Base-by-base conservation (phyloP, 441 rosid species). In the Lepidium campestre region DNA sequence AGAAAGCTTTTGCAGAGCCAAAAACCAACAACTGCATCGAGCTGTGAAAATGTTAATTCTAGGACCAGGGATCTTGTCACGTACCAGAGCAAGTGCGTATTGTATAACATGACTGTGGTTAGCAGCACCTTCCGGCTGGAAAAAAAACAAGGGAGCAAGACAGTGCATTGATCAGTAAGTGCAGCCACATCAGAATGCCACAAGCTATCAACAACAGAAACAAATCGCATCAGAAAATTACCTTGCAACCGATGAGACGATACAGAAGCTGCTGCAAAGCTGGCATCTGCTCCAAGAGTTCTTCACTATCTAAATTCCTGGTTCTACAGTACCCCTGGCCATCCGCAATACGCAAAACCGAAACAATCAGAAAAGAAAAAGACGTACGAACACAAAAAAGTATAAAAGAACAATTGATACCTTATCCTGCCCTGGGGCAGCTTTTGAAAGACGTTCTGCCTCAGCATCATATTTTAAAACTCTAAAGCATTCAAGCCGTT, bases 91-190 rank as follows among this genome's bases (percentile, higher is more conserved):
- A 77, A 94, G 80, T 52, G 99, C 97, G 79, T 88, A 94, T 73
- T 94, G 99, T 76, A 91, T 90, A 29, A 94, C 86, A 68, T 86
- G 86, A 73, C 90, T 91, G 73, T 81, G 82, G 57, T 82, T 86
- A 50, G 96, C 97, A 50, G 94, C 97, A 47, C 99, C 98, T 83
- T 94, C 99, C 13, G 98, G 98, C 99, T 94, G 97, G 34, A 29
- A 29, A 50, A 76, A 75, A 39, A 72, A 20, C 49, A 71, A 62
- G 52, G 7, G 15, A 19, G 22, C 6, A 70, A 34, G 41, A 27
- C 17, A 32, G 42, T 52, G 53, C 59, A 23, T 15, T 39, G 57
- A 56, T 73, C 55, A 48, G 50, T 1, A 65, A 18, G 27, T 4
- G 42, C 7, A 18, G 68, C 19, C 27, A 39, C 44, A 54, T 40